Conservation (phyloP, 2,329 filamentous ascomycete genomes). For the Phaeomoniella chlamydospora region DNA sequence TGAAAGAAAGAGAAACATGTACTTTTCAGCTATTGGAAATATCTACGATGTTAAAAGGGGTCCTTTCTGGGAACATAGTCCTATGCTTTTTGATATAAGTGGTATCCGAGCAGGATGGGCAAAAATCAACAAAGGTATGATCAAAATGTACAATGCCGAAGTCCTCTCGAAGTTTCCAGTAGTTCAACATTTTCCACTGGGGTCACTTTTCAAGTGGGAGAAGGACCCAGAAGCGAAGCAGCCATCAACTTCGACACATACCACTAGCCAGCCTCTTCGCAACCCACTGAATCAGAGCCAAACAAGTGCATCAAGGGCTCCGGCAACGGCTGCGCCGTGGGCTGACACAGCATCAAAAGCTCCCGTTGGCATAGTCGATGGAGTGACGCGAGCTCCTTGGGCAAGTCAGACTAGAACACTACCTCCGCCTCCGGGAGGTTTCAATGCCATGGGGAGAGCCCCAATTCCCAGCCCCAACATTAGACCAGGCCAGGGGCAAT, state of each 20-base stretch:
- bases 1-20: conserved; percentile 60
- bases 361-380: conserved; percentile 11
- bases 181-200: conserved; percentile 88
- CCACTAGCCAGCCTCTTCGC: conserved; percentile 38
- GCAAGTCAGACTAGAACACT: conserved; percentile 6
- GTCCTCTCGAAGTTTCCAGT: conserved; percentile 94
- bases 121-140: conserved; percentile 98
- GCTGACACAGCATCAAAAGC: conserved; percentile 4
- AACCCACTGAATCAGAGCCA: conserved; percentile 6
- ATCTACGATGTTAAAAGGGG: conserved; percentile 95
- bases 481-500: conserved; percentile 3
- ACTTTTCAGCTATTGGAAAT: conserved; percentile 91
- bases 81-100: conserved; percentile 85
- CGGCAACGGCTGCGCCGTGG: conserved; percentile 13
- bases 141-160: conserved; percentile 98
- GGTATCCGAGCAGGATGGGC: conserved; percentile 90
- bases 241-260: conserved; percentile 39
- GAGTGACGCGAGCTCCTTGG: conserved; percentile 13
- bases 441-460: conserved; percentile 2
- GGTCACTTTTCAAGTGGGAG: conserved; percentile 67
- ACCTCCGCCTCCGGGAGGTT: conserved; percentile 5
- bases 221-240: conserved; percentile 44
- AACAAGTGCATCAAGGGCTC: conserved; percentile 4
- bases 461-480: conserved; percentile 2
- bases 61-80: conserved; percentile 94